A percentile compares a stretch with the other conserved stretches of the same genome.
These are phyloP conservation scores for Verticillium nubilum DNA, from an alignment of 2,329 filamentous ascomycete species.

Conservation along the genomic window DNA sequence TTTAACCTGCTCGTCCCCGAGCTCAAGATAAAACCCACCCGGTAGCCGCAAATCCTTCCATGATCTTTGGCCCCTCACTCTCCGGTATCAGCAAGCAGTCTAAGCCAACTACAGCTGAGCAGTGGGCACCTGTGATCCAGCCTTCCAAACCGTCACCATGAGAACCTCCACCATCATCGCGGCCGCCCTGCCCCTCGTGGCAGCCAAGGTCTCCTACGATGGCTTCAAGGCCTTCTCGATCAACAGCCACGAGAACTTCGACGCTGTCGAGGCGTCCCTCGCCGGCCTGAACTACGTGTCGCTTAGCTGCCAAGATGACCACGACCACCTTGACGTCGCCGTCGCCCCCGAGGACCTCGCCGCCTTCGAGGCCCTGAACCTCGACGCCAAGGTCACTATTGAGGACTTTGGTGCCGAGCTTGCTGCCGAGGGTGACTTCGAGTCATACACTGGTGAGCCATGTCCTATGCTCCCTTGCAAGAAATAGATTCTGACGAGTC, in stretches of 20 bases:
- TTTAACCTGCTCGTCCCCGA: neutral
- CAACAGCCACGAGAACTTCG: conserved; percentile 24
- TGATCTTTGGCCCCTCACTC: neutral
- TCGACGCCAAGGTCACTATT: conserved; percentile 28
- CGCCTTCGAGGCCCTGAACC: conserved; percentile 25
- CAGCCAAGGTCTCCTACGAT: conserved; percentile 28
- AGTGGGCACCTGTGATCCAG: neutral
- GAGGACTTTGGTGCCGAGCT: conserved; percentile 33
- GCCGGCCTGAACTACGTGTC: neutral
- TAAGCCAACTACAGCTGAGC: neutral
- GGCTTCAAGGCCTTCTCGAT: conserved; percentile 40
- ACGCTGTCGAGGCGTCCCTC: conserved; percentile 23
- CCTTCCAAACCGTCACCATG: conserved; percentile 1
- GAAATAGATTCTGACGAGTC: neutral
- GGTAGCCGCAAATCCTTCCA: neutral
- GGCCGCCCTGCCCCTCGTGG: conserved; percentile 1
- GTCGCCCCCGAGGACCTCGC: conserved; percentile 27
- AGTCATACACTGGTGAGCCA: conserved; percentile 12
- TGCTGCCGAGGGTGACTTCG: conserved; percentile 22
- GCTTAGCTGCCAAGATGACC: conserved; percentile 20
- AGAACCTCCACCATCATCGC: conserved; percentile 4
- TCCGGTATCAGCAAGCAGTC: neutral
- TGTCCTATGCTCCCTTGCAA: neutral
- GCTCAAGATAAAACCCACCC: neutral
- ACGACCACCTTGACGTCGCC: conserved; percentile 30